phyloP scores from a whole-genome alignment of 148 eudicot species.

The Silene uniflora region DNA sequence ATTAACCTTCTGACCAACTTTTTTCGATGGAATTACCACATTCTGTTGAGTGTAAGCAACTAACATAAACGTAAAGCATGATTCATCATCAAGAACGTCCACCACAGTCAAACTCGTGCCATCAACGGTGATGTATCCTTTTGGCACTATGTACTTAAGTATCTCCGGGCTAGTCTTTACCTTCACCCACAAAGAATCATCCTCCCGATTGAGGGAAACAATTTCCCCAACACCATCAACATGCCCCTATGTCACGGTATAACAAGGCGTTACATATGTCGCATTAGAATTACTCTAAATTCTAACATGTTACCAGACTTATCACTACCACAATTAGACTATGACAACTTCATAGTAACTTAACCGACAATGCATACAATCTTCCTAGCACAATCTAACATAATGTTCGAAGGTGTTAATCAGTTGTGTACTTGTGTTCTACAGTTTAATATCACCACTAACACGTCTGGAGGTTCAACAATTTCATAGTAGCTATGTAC shows the following conservation, averaged over 20 bases:
- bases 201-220: slow-evolving; percentile 47
- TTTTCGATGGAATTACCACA: slow-evolving; percentile 78
- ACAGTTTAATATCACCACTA: neutral
- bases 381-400: neutral
- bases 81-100: slow-evolving; percentile 73
- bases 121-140: slow-evolving; percentile 87
- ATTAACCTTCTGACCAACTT: slow-evolving; percentile 91
- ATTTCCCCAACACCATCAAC: slow-evolving; percentile 93
- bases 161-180: slow-evolving; percentile 61
- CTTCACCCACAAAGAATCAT: slow-evolving; percentile 89
- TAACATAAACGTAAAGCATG: slow-evolving; percentile 81
- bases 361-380: neutral
- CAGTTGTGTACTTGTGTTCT: neutral
- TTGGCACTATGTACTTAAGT: slow-evolving; percentile 81
- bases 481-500: neutral
- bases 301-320: neutral
- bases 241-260: slow-evolving; percentile 53
- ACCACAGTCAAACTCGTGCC: slow-evolving; percentile 97
- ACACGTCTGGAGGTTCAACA: neutral
- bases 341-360: no score
- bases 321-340: no score
- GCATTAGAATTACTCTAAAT: neutral
- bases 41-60: slow-evolving; percentile 86
- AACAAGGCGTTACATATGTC: neutral
- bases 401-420: neutral